A percentile compares a stretch with the other conserved stretches of the same genome.
Evolutionary conservation across 495 filamentous ascomycete species (phyloP).

Genomic region (Aspergillus egyptiacus): DNA sequence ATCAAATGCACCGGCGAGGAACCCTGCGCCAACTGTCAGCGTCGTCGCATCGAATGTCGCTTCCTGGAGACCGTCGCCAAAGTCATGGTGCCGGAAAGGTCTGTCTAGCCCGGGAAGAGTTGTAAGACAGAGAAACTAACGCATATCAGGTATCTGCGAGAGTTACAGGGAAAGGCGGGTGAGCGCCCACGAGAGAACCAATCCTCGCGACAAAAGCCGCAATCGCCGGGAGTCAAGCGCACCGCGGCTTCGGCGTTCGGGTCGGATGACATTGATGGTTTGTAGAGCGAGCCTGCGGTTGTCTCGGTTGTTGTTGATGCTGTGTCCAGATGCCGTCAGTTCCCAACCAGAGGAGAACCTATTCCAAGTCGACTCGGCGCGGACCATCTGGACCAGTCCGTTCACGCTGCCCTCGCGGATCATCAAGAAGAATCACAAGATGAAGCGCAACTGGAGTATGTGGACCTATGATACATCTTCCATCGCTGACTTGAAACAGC

Average conservation of each 20-base stretch:
- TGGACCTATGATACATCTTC: not conserved
- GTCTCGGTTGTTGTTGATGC: not conserved
- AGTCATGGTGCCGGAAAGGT: constrained; percentile 25
- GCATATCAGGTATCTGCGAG: not conserved
- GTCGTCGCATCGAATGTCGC: constrained; percentile 19
- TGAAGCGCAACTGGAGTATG: constrained; percentile 25
- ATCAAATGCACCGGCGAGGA: constrained; percentile 34
- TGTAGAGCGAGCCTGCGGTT: not conserved
- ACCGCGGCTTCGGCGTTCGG: not conserved
- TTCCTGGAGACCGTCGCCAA: constrained; percentile 19
- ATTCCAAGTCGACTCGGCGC: not conserved
- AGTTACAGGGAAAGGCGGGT: not conserved
- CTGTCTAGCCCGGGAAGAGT: not conserved
- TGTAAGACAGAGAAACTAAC: not conserved
- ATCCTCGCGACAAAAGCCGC: not conserved
- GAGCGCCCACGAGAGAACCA: not conserved
- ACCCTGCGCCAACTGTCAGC: constrained; percentile 30
- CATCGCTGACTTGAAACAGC: constrained; percentile 9
- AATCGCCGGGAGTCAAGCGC: not conserved
- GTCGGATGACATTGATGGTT: not conserved
- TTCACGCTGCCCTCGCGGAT: constrained; percentile 1
- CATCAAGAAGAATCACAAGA: constrained; percentile 12
- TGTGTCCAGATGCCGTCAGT: not conserved
- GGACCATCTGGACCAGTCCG: constrained; percentile 5
- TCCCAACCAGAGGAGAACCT: not conserved